Evolutionary conservation across 352 stramenopile species (phyloP), one percentile per base, ranked within the genome.

Genomic region (Phytophthora litchii): DNA sequence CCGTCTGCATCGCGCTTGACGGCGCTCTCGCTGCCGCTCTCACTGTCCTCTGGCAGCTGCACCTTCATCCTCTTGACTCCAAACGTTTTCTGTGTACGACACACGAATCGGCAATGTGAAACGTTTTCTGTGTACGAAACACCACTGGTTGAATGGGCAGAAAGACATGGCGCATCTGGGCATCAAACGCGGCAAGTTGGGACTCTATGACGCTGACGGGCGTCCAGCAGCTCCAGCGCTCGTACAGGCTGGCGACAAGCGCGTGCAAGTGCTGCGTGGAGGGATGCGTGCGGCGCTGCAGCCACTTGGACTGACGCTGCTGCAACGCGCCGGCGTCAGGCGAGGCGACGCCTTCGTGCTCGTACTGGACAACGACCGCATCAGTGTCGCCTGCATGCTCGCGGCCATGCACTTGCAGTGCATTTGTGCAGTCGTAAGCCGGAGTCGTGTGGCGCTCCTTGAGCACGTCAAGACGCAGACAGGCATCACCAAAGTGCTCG

Each of bases 311-410:
- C 25, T 87, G 1, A 31, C 17, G 9, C 48, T 92, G 31, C 44
- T 94, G 16, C 49, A 64, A 20, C 16, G 17, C 7, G 68, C 71
- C 1, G 72, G 70, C 16, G 48, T 92, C 21, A 25, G 40, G 27
- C 61, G 54, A 9, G 54, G 58, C 21, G 71, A 78, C 17, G 67
- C 75, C n/a, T 87, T 94, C 62, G 60, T 92, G 4, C 72, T 94
- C 20, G 67, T 94, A 9, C 19, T 92, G 21, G 82, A 89, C 54
- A 92, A 94, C 55, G 64, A 94, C 55, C 66, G 73, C 43, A 80
- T 80, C 14, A 89, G 85, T 50, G 83, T 87, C 23, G 82, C 83
- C 34, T 91, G 80, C 53, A 78, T 94, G 54, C 64, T 91, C 31
- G 83, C 61, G 7, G 82, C 85, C 3, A 86, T 91, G 81, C 54